These are phyloP conservation scores for Suillus decipiens DNA, from an alignment of 768 basidiomycete genomes.

Conservation along the genomic window DNA sequence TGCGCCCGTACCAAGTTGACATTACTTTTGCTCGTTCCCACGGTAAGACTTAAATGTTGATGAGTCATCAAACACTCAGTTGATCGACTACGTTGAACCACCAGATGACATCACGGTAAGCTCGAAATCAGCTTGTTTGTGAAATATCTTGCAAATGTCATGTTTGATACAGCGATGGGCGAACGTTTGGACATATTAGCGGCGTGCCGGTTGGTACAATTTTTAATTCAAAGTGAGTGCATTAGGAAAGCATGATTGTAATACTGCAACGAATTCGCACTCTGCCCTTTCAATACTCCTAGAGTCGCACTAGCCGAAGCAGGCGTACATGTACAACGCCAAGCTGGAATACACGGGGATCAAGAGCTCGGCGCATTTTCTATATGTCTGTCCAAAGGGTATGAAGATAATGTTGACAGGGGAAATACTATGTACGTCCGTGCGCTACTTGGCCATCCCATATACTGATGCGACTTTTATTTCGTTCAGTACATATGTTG, in stretches of 20 bases:
- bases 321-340: slow-evolving; percentile 35
- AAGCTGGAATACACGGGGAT: slow-evolving; percentile 44
- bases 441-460: not conserved
- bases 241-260: not conserved
- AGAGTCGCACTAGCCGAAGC: slow-evolving; percentile 26
- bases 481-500: slow-evolving; percentile 35
- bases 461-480: slow-evolving; percentile 6
- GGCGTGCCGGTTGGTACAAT: slow-evolving; percentile 21
- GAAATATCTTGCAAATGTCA: not conserved
- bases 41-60: not conserved
- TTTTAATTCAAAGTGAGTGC: slow-evolving; percentile 26
- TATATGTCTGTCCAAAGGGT: slow-evolving; percentile 43
- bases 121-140: no score
- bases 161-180: slow-evolving; percentile 13
- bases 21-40: not conserved
- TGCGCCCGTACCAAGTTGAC: no score
- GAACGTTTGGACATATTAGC: slow-evolving; percentile 32
- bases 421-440: slow-evolving; percentile 39
- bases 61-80: not conserved
- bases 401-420: slow-evolving; percentile 41
- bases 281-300: not conserved
- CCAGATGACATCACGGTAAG: not conserved
- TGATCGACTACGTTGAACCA: not conserved
- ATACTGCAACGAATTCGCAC: not conserved
- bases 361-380: slow-evolving; percentile 38